Base-by-base conservation (phyloP, 1,284 basidiomycete genomes). In the Phlebopus sp. region DNA sequence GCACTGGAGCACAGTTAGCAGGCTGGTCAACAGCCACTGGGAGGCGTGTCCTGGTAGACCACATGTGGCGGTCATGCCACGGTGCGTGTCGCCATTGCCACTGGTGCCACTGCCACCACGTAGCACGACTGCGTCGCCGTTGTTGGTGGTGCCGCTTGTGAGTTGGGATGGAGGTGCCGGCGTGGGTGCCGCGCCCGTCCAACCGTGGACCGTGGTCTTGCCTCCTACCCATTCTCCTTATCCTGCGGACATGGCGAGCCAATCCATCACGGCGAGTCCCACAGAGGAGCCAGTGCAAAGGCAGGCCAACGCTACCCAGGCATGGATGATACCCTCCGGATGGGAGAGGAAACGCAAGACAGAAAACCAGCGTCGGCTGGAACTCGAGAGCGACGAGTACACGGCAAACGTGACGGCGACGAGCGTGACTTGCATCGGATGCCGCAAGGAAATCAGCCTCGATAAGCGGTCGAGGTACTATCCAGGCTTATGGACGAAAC, bases 391-490 rank as follows among this genome's bases (percentile, higher is more conserved):
- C 27, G 63, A 69, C 51, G 51, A 62, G 32, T 65, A 63, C 34
- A 35, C 63, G 11, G 42, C 40, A 17, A 46, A 53, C 40, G 37
- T 69, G 4, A 63, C 52, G 34, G 44, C 36, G 13, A 66, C 55
- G 29, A 68, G 60, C 27, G 66, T 64, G 1, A 41, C 51, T 1
- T 64, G 63, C 19, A 38, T 30, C 7, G 63, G 62, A 31, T 64
- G 63, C 31, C 9, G 42, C 21, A 69, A 39, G 47, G 51, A 49
- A 25, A 64, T 64, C 31, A 69, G 66, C 38, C 63, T 64, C 11
- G 66, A 64, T 37, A 69, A 68, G 44, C 40, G 63, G 39, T 68
- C 66, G 1, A 41, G 53, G 32, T 69, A 69, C 47, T 69, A 69
- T 19, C 65, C 63, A 21, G 63, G 63, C 5, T n/a, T 64, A 3